Evolutionary conservation across 306 rosid genomes (phyloP).

Genomic region (Cicer bijugum): DNA sequence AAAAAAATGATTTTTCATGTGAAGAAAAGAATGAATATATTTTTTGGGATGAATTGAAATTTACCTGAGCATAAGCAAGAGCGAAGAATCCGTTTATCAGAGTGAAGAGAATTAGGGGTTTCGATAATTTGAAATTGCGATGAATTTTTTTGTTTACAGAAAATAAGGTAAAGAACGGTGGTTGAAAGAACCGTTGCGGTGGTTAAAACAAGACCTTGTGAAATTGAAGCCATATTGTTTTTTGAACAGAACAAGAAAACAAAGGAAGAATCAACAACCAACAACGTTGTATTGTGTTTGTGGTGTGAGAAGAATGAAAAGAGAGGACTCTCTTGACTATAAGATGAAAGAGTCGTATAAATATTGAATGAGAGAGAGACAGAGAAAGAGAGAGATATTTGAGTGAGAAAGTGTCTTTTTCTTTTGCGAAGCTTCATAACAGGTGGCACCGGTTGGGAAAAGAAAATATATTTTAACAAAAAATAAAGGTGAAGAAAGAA

Average conservation of each 20-base stretch:
- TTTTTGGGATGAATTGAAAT: background rate
- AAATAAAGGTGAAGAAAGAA: too few relatives aligned
- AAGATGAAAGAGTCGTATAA: conserved; percentile 17
- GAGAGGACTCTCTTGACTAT: conserved; percentile 44
- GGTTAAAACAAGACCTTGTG: conserved; percentile 61
- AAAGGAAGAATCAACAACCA: background rate
- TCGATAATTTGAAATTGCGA: background rate
- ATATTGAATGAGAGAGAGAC: conserved; percentile 22
- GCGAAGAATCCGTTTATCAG: conserved; percentile 47
- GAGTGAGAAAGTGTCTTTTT: background rate
- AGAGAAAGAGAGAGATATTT: background rate
- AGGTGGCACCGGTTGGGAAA: background rate
- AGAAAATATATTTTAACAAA: background rate
- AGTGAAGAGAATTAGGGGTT: background rate
- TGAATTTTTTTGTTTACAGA: conserved; percentile 42
- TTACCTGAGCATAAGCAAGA: conserved; percentile 77
- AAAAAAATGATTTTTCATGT: background rate
- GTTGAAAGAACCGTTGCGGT: conserved; percentile 60
- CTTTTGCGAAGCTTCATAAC: conserved; percentile 20
- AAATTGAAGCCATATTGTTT: conserved; percentile 55
- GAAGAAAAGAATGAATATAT: background rate
- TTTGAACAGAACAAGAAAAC: background rate
- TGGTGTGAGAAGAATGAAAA: conserved; percentile 25
- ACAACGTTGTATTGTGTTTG: background rate
- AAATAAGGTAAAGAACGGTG: conserved; percentile 57